Base-by-base conservation (phyloP, 805 yeast species). In the Yarrowia yakushimensis region DNA sequence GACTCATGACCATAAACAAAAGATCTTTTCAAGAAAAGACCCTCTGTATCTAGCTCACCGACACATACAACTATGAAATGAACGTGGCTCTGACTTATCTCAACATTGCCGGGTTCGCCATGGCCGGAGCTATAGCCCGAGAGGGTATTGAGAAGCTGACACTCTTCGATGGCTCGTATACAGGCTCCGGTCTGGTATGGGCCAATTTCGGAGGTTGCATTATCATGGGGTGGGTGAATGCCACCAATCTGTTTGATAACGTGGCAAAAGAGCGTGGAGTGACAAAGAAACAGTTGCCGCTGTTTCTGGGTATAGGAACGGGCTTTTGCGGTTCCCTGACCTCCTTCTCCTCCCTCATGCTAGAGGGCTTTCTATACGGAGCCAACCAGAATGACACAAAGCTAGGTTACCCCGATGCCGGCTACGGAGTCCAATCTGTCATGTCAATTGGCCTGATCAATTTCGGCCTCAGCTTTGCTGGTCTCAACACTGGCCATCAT, bases 261-360 rank as follows among this genome's bases (percentile, higher is more conserved):
- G 42, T 22, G 22, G 37, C 27, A 23, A 36, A 30, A 17, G 36
- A 54, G 13, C 23, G 61, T 37, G 20, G 62, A 59, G 65, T 59
- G 5, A 52, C 65, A 17, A 82, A 80, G 66, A 81, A 77, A 12
- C 69, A 78, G 4, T 67, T 82, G 10, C 80, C 83, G 0, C 65
- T 87, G 0, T 84, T 82, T 66, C 74, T 78, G 1, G 90, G 88
- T 0, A 65, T 88, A 8, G 82, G 92, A 0, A 84, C 92, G 0
- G 97, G 97, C 0, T 85, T 83, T 68, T 90, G 96, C 73, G 97
- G 97, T 0, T 79, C 91, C 0, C 76, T 86, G 41, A 87, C 96
- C 1, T 87, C 96, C 0, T 89, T 88, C 68, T 85, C 96, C 2
- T 76, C 90, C 0, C 74, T 86, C 63, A 76, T 87, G 2, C 68